Conservation (phyloP, 1,284 basidiomycete genomes). For the Peniophora sp. region DNA sequence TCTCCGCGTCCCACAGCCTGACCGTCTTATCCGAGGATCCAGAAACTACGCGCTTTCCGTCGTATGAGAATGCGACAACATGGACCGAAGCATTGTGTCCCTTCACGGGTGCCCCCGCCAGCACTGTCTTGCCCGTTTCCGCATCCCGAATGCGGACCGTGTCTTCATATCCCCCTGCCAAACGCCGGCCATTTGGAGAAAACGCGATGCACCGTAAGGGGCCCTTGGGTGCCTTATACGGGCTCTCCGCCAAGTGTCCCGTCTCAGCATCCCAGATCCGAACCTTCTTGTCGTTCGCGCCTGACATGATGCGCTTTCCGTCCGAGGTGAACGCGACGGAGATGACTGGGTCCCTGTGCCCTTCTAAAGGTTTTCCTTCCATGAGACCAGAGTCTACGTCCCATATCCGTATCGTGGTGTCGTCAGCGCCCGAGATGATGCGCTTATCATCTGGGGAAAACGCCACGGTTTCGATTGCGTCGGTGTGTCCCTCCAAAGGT, state of each 20-base stretch:
- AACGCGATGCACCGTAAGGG: background rate
- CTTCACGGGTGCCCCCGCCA: background rate
- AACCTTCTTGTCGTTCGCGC: slow-evolving; percentile 7
- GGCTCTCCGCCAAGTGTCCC: background rate
- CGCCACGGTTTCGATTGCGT: background rate
- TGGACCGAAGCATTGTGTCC: slow-evolving; percentile 4
- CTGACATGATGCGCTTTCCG: slow-evolving; percentile 5
- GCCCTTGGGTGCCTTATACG: slow-evolving; percentile 1
- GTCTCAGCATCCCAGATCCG: slow-evolving; percentile 9
- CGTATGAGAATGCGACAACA: background rate
- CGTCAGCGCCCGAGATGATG: slow-evolving; percentile 2
- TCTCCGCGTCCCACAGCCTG: background rate
- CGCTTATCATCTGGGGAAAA: slow-evolving; percentile 2
- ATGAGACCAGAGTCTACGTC: slow-evolving; percentile 2
- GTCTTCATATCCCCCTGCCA: no score
- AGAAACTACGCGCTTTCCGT: no score
- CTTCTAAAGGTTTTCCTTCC: slow-evolving; percentile 4
- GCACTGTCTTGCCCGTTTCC: slow-evolving; percentile 3
- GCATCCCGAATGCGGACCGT: slow-evolving; percentile 7
- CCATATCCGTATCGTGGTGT: slow-evolving; percentile 7
- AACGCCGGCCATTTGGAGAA: background rate
- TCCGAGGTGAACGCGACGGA: background rate
- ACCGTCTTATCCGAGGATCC: background rate
- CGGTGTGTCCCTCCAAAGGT: slow-evolving; percentile 1
- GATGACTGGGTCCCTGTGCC: slow-evolving; percentile 2